Base-by-base conservation (phyloP, 1,284 basidiomycete species). In the Macrocystidia cucumis region DNA sequence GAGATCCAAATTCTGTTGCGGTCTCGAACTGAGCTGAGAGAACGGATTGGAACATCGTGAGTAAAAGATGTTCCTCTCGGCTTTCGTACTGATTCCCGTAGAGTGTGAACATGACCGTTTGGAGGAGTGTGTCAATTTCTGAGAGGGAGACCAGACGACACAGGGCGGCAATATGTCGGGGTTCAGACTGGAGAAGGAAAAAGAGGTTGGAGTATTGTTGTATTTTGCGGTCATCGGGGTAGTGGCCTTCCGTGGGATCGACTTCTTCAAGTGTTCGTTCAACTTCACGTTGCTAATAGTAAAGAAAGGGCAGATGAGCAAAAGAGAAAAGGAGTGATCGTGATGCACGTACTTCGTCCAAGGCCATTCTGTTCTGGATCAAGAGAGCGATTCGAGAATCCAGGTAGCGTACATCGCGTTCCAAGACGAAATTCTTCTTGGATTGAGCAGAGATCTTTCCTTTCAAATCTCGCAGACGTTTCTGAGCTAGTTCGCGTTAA, bases 31-130 rank as follows among this genome's bases (percentile, higher is more conserved):
- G 96, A 9, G 95, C 92, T 12, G 93, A 93, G 7, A 99, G 69
- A 2, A 99, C 96, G 48, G 91, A 95, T 70, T 98, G 76, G 64
- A 99, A 98, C 95, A 99, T 98, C 41, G 95, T 98, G 47, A 99
- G 72, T 39, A 98, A 79, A 31, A 99, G 66, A 62, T 98, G 96
- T 63, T 99, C 96, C 66, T 98, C 96, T 49, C 95, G 74, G 54
- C 88, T 91, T 65, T 98, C 96, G 68, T 98, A 98, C 63, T 98
- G 96, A 68, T 98, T 98, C 47, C 95, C 96, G 59, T 98, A 98
- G 22, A 99, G 78, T 12, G 95, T 98, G 65, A 98, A 98, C 96
- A 99, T 98, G 63, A 99, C 95, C 3, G 96, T 99, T 60, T 99
- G 96, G 16, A 99, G 78, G 37, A 99, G 82, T 26, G 93, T 97